These are phyloP conservation scores for Trametes cingulata DNA, from an alignment of 768 basidiomycete genomes.

Conservation along the genomic window DNA sequence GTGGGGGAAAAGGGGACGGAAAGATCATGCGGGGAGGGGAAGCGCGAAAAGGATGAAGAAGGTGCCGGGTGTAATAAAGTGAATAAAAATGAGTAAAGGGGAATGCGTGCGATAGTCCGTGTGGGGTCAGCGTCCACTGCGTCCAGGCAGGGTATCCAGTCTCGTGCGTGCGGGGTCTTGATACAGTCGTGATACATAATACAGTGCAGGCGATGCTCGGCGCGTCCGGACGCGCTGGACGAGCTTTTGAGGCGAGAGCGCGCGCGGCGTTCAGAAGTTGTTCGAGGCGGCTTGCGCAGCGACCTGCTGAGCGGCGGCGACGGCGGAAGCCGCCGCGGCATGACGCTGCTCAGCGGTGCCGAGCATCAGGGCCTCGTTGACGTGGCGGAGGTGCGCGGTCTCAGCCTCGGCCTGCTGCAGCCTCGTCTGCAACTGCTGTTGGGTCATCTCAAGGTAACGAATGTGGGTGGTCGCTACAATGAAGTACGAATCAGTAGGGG, in stretches of 20 bases:
- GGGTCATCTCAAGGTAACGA: conserved; percentile 81
- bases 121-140: conserved; percentile 53
- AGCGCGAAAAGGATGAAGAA: conserved; percentile 2
- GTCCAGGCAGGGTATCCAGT: conserved; percentile 48
- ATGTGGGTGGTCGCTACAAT: conserved; percentile 76
- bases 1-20: conserved; percentile 15
- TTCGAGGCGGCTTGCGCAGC: conserved; percentile 46
- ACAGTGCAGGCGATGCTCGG: conserved; percentile 37
- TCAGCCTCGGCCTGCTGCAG: conserved; percentile 79
- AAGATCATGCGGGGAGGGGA: neutral
- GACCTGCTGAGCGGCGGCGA: conserved; percentile 50
- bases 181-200: conserved; percentile 34
- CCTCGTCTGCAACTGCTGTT: conserved; percentile 71
- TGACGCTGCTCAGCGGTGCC: conserved; percentile 75
- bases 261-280: conserved; percentile 26
- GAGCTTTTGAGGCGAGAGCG: conserved; percentile 29
- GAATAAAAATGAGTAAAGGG: conserved; percentile 33
- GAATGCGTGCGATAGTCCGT: conserved; percentile 42
- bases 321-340: conserved; percentile 57
- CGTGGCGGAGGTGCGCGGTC: conserved; percentile 74
- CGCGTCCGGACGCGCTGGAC: conserved; percentile 28
- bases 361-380: conserved; percentile 90
- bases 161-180: conserved; percentile 24
- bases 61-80: conserved; percentile 29
- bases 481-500: conserved; percentile 17